A percentile compares a stretch with the other conserved stretches of the same genome.
These are phyloP conservation scores for Ambrosiella beaveri DNA, from an alignment of 2,329 filamentous ascomycete genomes.

Conservation along the genomic window DNA sequence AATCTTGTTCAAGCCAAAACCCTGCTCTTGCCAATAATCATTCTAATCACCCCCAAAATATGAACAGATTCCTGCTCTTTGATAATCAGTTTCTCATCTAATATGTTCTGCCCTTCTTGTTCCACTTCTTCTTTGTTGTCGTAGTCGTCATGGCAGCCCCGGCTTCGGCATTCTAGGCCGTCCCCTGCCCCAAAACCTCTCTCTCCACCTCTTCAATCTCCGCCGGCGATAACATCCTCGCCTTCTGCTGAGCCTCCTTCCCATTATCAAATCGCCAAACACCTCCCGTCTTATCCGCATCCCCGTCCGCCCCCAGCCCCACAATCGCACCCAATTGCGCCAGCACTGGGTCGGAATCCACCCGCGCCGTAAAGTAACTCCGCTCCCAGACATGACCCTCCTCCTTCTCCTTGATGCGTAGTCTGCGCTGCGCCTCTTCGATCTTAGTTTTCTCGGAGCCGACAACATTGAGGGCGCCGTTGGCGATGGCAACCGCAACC, in stretches of 20 bases:
- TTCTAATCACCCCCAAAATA: too few relatives aligned
- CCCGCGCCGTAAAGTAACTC: conserved; percentile 53
- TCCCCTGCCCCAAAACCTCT: conserved; percentile 23
- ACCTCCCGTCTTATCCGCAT: conserved; percentile 43
- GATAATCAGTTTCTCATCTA: too few relatives aligned
- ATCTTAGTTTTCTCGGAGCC: conserved; percentile 71
- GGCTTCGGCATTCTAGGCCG: neutral
- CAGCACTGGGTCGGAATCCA: conserved; percentile 29
- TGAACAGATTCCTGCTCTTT: too few relatives aligned
- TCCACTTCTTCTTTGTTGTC: too few relatives aligned
- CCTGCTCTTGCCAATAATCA: too few relatives aligned
- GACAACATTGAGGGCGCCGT: conserved; percentile 70
- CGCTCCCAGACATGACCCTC: conserved; percentile 65
- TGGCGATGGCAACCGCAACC: conserved; percentile 58
- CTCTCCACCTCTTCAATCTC: conserved; percentile 28
- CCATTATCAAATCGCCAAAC: conserved; percentile 40
- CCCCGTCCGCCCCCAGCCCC: conserved; percentile 32
- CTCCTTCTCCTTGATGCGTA: conserved; percentile 54
- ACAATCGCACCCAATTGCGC: conserved; percentile 27
- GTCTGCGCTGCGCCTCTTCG: conserved; percentile 67
- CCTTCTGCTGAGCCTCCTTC: conserved; percentile 21
- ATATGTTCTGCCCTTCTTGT: too few relatives aligned
- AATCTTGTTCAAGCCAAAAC: too few relatives aligned
- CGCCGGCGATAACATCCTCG: conserved; percentile 21
- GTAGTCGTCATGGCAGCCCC: too few relatives aligned